Evolutionary conservation across 208 protist species (phyloP).

Genomic region (Wallacemonas sp.): DNA sequence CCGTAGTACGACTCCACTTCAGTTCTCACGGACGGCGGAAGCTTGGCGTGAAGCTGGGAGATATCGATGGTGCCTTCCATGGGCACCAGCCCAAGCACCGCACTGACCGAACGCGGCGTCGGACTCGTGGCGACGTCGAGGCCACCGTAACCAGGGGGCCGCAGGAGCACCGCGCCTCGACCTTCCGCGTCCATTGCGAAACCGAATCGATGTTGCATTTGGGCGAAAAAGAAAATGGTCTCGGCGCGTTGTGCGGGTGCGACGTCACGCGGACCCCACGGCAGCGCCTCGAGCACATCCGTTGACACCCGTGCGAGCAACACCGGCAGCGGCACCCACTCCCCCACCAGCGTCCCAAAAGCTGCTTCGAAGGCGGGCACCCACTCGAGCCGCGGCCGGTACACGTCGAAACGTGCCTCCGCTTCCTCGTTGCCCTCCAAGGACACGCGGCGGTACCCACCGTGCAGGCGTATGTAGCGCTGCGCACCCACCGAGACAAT

Average conservation of each 20-base stretch:
- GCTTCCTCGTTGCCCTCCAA: conserved; percentile 62
- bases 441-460: conserved; percentile 65
- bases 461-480: conserved; percentile 74
- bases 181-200: conserved; percentile 64
- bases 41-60: conserved; percentile 25
- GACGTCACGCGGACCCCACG: neutral
- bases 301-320: conserved; percentile 63
- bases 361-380: conserved; percentile 45
- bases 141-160: conserved; percentile 51
- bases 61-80: conserved; percentile 59
- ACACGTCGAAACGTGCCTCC: conserved; percentile 48
- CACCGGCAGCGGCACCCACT: conserved; percentile 80
- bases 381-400: conserved; percentile 44
- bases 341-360: conserved; percentile 57
- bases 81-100: conserved; percentile 51
- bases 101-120: conserved; percentile 63
- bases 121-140: conserved; percentile 72
- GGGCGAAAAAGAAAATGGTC: conserved; percentile 85
- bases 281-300: conserved; percentile 42
- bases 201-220: conserved; percentile 90
- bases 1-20: conserved; percentile 72
- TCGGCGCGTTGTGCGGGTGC: conserved; percentile 55
- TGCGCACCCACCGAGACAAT: conserved; percentile 55
- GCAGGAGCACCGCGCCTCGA: conserved; percentile 64
- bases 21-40: conserved; percentile 30